A percentile compares a stretch with the other conserved stretches of the same genome.
phyloP scores from a whole-genome alignment of 1,284 basidiomycete genomes.

The Apiotrichum mycotoxinovorans region DNA sequence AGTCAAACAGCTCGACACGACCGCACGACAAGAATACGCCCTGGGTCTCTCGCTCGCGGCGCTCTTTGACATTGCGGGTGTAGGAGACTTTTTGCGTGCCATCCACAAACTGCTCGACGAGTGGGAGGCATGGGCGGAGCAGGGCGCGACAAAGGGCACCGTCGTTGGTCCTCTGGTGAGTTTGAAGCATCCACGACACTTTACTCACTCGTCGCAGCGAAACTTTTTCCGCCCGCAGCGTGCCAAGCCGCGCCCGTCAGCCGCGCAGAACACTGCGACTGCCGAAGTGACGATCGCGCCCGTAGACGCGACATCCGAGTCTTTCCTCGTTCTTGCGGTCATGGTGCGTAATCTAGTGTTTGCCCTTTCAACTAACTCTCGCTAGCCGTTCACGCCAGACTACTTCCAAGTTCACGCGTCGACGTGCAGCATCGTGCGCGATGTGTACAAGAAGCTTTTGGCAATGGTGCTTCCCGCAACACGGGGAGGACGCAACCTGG shows the following conservation, averaged over 20 bases:
- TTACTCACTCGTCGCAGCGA: slow-evolving; percentile 7
- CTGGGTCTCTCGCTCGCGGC: slow-evolving; percentile 51
- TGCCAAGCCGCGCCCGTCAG: slow-evolving; percentile 11
- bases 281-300: slow-evolving; percentile 22
- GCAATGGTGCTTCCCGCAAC: slow-evolving; percentile 28
- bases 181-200: not conserved
- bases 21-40: slow-evolving; percentile 48
- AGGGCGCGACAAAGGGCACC: slow-evolving; percentile 38
- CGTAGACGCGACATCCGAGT: slow-evolving; percentile 18
- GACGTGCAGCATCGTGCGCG: slow-evolving; percentile 52
- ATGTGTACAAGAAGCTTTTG: slow-evolving; percentile 52
- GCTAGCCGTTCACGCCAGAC: slow-evolving; percentile 53
- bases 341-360: slow-evolving; percentile 18
- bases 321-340: slow-evolving; percentile 21
- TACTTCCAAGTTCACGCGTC: slow-evolving; percentile 53
- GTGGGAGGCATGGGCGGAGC: slow-evolving; percentile 50
- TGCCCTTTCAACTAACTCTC: not conserved
- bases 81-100: slow-evolving; percentile 49
- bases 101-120: slow-evolving; percentile 50
- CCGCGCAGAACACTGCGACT: slow-evolving; percentile 16
- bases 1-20: slow-evolving; percentile 34
- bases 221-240: slow-evolving; percentile 24
- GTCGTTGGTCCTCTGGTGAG: slow-evolving; percentile 26
- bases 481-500: slow-evolving; percentile 3
- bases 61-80: slow-evolving; percentile 49